These are phyloP conservation scores for Penicillium manginii DNA, from an alignment of 495 filamentous ascomycete species.

Conservation along the genomic window DNA sequence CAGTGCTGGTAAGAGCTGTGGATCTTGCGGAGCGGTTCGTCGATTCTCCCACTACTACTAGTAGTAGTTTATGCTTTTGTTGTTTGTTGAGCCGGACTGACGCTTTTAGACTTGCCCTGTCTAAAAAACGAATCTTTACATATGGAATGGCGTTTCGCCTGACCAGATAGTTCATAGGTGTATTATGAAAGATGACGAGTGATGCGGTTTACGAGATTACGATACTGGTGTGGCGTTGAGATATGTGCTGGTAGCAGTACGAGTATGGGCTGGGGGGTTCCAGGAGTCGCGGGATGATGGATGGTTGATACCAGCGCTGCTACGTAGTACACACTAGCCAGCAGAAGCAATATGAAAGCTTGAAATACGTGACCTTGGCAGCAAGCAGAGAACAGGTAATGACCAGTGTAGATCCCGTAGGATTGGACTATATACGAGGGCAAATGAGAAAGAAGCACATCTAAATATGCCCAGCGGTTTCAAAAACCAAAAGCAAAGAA, in stretches of 20 bases:
- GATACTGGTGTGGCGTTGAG: conserved; percentile 1
- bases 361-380: too few species aligned
- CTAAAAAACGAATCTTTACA: conserved; percentile 16
- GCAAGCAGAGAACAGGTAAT: too few species aligned
- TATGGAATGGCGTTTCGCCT: neutral
- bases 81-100: conserved; percentile 15
- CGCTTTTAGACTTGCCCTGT: conserved; percentile 32
- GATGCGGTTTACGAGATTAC: conserved; percentile 8
- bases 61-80: too few species aligned
- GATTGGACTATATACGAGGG: conserved; percentile 25
- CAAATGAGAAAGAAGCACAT: conserved; percentile 11
- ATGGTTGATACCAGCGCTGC: neutral
- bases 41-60: neutral
- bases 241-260: conserved; percentile 2
- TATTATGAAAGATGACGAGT: conserved; percentile 8
- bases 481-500: conserved; percentile 2
- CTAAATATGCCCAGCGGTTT: conserved; percentile 10
- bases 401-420: neutral
- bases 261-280: neutral
- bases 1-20: conserved; percentile 38
- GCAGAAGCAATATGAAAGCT: too few species aligned
- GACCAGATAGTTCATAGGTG: neutral
- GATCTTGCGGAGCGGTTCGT: conserved; percentile 43
- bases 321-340: too few species aligned
- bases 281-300: neutral